phyloP scores from a whole-genome alignment of 495 filamentous ascomycete genomes.

The Parachaetomium inaequale region DNA sequence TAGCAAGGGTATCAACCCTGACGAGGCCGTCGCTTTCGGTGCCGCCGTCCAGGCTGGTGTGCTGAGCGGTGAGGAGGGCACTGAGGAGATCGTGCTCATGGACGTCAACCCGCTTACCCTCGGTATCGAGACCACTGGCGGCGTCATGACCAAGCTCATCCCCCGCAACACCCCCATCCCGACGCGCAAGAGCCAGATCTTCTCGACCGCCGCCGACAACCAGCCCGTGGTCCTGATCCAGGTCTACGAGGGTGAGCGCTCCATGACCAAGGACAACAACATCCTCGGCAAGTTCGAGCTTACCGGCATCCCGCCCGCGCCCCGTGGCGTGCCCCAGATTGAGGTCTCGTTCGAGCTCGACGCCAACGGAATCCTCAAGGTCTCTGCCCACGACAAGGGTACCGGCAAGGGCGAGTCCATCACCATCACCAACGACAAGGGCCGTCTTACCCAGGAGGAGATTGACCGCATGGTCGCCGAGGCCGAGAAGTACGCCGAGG shows the following conservation, averaged over 20 bases:
- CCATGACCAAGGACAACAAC: constrained; percentile 97
- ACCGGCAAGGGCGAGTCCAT: constrained; percentile 95
- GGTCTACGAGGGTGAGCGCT: constrained; percentile 94
- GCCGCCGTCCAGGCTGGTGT: constrained; percentile 97
- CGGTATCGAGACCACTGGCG: constrained; percentile 97
- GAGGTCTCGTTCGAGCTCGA: constrained; percentile 97
- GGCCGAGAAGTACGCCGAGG: constrained; percentile 96
- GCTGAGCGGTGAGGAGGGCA: constrained; percentile 79
- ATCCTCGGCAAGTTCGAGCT: constrained; percentile 96
- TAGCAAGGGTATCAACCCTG: constrained; percentile 97
- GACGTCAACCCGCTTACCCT: constrained; percentile 98
- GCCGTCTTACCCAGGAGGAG: constrained; percentile 89
- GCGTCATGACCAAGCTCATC: constrained; percentile 97
- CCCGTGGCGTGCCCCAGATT: constrained; percentile 94
- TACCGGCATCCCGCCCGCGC: constrained; percentile 88
- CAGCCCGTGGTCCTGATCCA: constrained; percentile 97
- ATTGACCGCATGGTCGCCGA: constrained; percentile 98
- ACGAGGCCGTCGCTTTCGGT: constrained; percentile 96
- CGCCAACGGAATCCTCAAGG: constrained; percentile 96
- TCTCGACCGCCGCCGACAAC: constrained; percentile 97
- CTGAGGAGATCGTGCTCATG: constrained; percentile 81
- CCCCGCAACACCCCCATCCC: constrained; percentile 93
- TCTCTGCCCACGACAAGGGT: constrained; percentile 92
- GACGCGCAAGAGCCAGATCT: constrained; percentile 95
- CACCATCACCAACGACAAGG: constrained; percentile 98